Conservation (phyloP, 805 yeast genomes). For the Alloascoidea hylecoeti region DNA sequence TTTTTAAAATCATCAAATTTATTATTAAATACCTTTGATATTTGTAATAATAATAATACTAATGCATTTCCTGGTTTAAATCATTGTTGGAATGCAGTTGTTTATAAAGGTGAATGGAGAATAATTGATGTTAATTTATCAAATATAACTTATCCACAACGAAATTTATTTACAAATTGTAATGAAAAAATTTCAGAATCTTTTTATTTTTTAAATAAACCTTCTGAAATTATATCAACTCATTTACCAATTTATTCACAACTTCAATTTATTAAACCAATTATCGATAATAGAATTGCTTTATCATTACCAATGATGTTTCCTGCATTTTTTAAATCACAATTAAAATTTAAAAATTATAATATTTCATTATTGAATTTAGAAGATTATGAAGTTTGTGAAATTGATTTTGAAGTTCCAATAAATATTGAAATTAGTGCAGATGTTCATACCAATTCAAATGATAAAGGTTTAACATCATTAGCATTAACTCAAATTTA, state of each 20-base stretch:
- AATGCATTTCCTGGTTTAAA: constrained; percentile 33
- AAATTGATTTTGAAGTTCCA: constrained; percentile 64
- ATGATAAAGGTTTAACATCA: constrained; percentile 27
- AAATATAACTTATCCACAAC: constrained; percentile 37
- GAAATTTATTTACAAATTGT: constrained; percentile 25
- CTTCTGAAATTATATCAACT: constrained; percentile 62
- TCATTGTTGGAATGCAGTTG: constrained; percentile 82
- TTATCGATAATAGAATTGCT: constrained; percentile 65
- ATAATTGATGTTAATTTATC: constrained; percentile 64
- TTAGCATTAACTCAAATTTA: constrained; percentile 65
- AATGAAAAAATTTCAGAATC: constrained; percentile 25
- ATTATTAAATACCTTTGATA: constrained; percentile 23
- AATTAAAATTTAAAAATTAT: constrained; percentile 47
- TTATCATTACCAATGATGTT: constrained; percentile 77
- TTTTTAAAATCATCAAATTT: constrained; percentile 70
- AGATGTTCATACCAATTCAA: constrained; percentile 17
- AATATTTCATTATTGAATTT: constrained; percentile 66
- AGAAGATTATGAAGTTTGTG: constrained; percentile 64
- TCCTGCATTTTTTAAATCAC: constrained; percentile 58
- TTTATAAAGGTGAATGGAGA: constrained; percentile 65
- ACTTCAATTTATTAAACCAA: constrained; percentile 80
- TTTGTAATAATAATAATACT: constrained; percentile 23
- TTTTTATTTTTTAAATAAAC: constrained; percentile 69
- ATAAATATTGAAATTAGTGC: constrained; percentile 54
- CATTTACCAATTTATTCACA: constrained; percentile 73